Percentiles rank a stretch among this genome's conserved stretches.
Conservation (phyloP, 2,329 filamentous ascomycete genomes). For the Fusarium begoniae region DNA sequence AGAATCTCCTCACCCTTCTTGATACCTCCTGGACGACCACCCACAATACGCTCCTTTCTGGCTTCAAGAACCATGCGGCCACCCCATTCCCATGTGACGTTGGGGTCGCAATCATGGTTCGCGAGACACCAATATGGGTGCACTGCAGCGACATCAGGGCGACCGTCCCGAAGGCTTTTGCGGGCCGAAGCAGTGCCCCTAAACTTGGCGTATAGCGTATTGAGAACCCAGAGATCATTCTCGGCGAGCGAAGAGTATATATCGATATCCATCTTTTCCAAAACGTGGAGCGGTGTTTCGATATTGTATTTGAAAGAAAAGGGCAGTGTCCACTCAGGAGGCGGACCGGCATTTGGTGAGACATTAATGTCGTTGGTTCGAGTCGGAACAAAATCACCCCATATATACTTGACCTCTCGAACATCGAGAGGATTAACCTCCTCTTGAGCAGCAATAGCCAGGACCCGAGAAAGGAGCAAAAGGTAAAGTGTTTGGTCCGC, state of each 20-base stretch:
- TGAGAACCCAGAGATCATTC: slow-evolving; percentile 84
- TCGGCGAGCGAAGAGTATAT: slow-evolving; percentile 68
- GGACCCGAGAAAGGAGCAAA: slow-evolving; percentile 67
- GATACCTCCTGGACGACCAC: slow-evolving; percentile 67
- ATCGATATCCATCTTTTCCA: slow-evolving; percentile 87
- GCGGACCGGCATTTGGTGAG: slow-evolving; percentile 63
- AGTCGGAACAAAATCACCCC: slow-evolving; percentile 71
- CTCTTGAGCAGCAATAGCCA: slow-evolving; percentile 71
- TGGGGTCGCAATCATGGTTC: slow-evolving; percentile 96
- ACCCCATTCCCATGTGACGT: slow-evolving; percentile 94
- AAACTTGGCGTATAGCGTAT: slow-evolving; percentile 93
- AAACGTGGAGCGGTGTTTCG: slow-evolving; percentile 76
- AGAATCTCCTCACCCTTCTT: slow-evolving; percentile 84
- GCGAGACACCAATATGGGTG: slow-evolving; percentile 96
- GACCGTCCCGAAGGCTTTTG: slow-evolving; percentile 77
- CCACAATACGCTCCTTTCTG: slow-evolving; percentile 65
- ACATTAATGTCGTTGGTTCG: slow-evolving; percentile 62
- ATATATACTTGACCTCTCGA: slow-evolving; percentile 72
- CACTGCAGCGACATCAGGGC: slow-evolving; percentile 91
- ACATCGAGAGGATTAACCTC: slow-evolving; percentile 71
- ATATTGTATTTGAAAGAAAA: slow-evolving; percentile 83
- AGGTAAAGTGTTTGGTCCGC: slow-evolving; percentile 70
- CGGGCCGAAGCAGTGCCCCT: slow-evolving; percentile 90
- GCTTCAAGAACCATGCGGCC: slow-evolving; percentile 78
- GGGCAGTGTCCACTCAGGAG: slow-evolving; percentile 73